These are phyloP conservation scores for Teratosphaeria zuluensis DNA, from an alignment of 2,329 filamentous ascomycete species.

Conservation along the genomic window DNA sequence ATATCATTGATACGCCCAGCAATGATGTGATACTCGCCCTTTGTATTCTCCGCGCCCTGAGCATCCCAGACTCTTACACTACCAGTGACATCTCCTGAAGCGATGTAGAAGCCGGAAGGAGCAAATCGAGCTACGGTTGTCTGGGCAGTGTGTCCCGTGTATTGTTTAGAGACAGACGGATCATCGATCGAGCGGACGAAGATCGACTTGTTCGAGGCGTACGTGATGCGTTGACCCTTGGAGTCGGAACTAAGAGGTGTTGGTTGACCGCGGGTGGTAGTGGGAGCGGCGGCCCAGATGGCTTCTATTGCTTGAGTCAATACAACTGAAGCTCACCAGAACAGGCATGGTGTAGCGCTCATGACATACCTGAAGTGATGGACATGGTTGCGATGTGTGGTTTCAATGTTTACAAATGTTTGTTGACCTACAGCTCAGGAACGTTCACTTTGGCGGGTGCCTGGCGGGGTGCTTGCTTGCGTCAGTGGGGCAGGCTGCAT, in stretches of 20 bases:
- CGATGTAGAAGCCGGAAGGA: constrained; percentile 88
- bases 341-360: constrained; percentile 3
- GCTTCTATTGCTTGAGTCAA: constrained; percentile 31
- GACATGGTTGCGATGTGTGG: constrained; percentile 9
- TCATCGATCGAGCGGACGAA: constrained; percentile 92
- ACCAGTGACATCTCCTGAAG: constrained; percentile 79
- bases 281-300: constrained; percentile 78
- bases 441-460: neutral
- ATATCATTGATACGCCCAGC: constrained; percentile 92
- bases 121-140: constrained; percentile 92
- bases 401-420: constrained; percentile 4
- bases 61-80: constrained; percentile 86
- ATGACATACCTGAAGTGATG: constrained; percentile 8
- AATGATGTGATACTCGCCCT: constrained; percentile 90
- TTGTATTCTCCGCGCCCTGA: constrained; percentile 76
- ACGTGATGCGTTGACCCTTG: constrained; percentile 86
- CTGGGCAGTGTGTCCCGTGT: constrained; percentile 77
- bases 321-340: neutral
- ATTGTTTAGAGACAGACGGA: constrained; percentile 75
- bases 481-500: neutral
- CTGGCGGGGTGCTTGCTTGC: neutral
- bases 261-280: constrained; percentile 73
- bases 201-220: constrained; percentile 92
- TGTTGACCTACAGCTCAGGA: neutral
- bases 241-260: constrained; percentile 80